Evolutionary conservation across 2,329 filamentous ascomycete genomes (phyloP).

Genomic region (Botryotinia narcissicola): DNA sequence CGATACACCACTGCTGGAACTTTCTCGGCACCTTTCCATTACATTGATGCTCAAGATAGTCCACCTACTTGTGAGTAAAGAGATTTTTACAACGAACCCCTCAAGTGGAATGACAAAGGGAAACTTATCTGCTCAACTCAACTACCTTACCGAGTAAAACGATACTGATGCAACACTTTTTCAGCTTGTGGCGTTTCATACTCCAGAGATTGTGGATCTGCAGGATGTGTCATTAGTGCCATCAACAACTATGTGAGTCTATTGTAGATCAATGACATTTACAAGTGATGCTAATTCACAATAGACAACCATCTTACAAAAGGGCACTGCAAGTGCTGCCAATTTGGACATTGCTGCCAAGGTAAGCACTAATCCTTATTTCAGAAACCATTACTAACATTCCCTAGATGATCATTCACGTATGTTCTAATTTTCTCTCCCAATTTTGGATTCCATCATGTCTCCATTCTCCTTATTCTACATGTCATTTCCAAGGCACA

Average conservation of each 20-base stretch:
- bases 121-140: neutral
- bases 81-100: neutral
- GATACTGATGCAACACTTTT: neutral
- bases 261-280: neutral
- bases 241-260: slow-evolving; percentile 35
- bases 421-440: slow-evolving; percentile 33
- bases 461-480: slow-evolving; percentile 9
- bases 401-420: slow-evolving; percentile 35
- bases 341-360: slow-evolving; percentile 59
- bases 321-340: slow-evolving; percentile 43
- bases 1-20: slow-evolving; percentile 62
- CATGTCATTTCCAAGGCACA: slow-evolving; percentile 15
- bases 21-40: slow-evolving; percentile 63
- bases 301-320: slow-evolving; percentile 29
- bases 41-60: slow-evolving; percentile 64
- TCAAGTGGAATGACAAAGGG: neutral
- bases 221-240: slow-evolving; percentile 56
- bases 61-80: slow-evolving; percentile 46
- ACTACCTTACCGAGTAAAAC: too few species aligned
- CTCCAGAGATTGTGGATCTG: slow-evolving; percentile 58
- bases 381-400: slow-evolving; percentile 13
- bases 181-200: slow-evolving; percentile 54
- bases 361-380: slow-evolving; percentile 27
- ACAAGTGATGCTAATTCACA: slow-evolving; percentile 5
- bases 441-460: slow-evolving; percentile 6